Conservation (phyloP, 2,329 filamentous ascomycete genomes). For the Talaromyces sp. region DNA sequence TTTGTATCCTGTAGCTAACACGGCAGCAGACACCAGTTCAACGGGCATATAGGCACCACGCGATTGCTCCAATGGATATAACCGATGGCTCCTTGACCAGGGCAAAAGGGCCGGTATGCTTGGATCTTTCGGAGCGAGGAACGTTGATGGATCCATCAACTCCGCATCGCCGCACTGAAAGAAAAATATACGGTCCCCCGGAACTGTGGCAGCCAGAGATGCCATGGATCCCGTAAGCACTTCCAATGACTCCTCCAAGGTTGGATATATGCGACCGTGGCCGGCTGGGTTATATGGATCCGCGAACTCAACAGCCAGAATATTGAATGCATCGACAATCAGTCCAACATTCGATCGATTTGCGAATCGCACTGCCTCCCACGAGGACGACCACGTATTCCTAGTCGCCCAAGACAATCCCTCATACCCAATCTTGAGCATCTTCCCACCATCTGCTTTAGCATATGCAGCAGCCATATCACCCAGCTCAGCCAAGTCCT, state of each 20-base stretch:
- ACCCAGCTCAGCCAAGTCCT: slow-evolving; percentile 35
- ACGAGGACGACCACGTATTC: slow-evolving; percentile 38
- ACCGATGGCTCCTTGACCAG: slow-evolving; percentile 35
- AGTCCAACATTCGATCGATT: slow-evolving; percentile 37
- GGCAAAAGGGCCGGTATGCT: slow-evolving; percentile 30
- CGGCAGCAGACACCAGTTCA: slow-evolving; percentile 33
- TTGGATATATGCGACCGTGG: slow-evolving; percentile 33
- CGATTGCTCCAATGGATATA: slow-evolving; percentile 31
- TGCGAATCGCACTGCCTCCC: slow-evolving; percentile 37
- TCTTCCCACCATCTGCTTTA: slow-evolving; percentile 29
- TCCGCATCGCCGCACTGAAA: slow-evolving; percentile 38
- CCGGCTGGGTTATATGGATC: slow-evolving; percentile 33
- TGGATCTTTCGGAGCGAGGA: slow-evolving; percentile 25
- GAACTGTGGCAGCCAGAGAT: slow-evolving; percentile 28
- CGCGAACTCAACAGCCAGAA: slow-evolving; percentile 37
- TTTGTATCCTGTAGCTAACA: slow-evolving; percentile 34
- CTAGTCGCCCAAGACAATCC: slow-evolving; percentile 36
- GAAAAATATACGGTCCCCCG: slow-evolving; percentile 38
- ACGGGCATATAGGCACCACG: slow-evolving; percentile 37
- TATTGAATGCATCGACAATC: slow-evolving; percentile 37
- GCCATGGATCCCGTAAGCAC: slow-evolving; percentile 29
- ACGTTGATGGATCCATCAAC: slow-evolving; percentile 25
- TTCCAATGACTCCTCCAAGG: slow-evolving; percentile 29
- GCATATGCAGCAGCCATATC: slow-evolving; percentile 35
- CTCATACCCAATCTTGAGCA: slow-evolving; percentile 37